Conservation (phyloP, 345 rosid genomes). For the Toxicodendron radicans region DNA sequence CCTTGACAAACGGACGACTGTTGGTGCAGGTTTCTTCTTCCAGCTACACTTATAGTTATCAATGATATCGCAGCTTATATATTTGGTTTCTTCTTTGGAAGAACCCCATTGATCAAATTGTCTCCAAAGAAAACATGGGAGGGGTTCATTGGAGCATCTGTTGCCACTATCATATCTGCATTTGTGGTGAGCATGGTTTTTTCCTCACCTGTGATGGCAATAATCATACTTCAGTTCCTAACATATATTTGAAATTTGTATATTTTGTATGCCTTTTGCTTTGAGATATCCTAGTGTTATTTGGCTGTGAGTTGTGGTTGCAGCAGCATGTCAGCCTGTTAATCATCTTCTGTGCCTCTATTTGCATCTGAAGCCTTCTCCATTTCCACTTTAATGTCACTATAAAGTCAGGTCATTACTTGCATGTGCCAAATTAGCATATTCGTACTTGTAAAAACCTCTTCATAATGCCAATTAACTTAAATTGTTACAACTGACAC, state of each 20-base stretch:
- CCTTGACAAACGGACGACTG: slow-evolving; percentile 11
- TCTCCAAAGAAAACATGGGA: slow-evolving; percentile 99
- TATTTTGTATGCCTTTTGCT: not conserved
- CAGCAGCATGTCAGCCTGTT: not conserved
- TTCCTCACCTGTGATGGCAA: not conserved
- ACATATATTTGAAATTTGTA: not conserved
- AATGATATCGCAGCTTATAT: slow-evolving; percentile 89
- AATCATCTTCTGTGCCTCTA: not conserved
- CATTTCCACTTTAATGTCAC: not conserved
- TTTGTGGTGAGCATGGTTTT: slow-evolving; percentile 58
- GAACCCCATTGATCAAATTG: slow-evolving; percentile 90
- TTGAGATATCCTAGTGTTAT: not conserved
- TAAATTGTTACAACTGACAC: not conserved
- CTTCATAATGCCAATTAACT: slow-evolving; percentile 1
- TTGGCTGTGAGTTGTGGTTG: slow-evolving; percentile 1
- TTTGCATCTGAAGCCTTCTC: slow-evolving; percentile 4
- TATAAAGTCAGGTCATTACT: not conserved
- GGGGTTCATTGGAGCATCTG: slow-evolving; percentile 93
- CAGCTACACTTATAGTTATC: slow-evolving; percentile 92
- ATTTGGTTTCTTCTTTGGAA: slow-evolving; percentile 95
- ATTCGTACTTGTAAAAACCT: not conserved
- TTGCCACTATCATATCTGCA: slow-evolving; percentile 87
- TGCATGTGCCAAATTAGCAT: not conserved
- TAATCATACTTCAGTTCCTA: not conserved
- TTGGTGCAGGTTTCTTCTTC: slow-evolving; percentile 88